Base-by-base conservation (phyloP, 2,329 filamentous ascomycete genomes). In the Aphanocladium album region DNA sequence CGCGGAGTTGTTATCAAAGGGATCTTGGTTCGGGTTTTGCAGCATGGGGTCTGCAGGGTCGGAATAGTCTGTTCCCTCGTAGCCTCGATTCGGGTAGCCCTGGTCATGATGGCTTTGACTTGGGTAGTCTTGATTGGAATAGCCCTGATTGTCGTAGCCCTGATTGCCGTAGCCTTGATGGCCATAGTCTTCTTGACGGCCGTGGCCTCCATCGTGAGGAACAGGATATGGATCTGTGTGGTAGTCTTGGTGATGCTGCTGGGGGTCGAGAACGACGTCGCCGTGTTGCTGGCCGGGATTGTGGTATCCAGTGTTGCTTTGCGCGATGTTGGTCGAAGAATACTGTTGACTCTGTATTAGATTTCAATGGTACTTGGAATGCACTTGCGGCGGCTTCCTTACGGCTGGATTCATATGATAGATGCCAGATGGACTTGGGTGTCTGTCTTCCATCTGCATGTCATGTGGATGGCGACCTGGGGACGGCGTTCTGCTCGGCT, bases 211-310 rank as follows among this genome's bases (percentile, higher is more conserved):
- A 23, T 88, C 85, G 41, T 84, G 78, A 5, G 81, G 80, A 11
- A 83, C 78, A 14, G 91, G 89, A 73, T 96, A 96, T 1, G 91
- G 89, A 66, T 89, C 86, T 67, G 88, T 90, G 73, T 89, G 93
- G 78, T 96, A 96, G 60, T 86, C 84, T 74, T 96, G 91, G 71
- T 95, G 91, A 19, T 85, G 65, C 66, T 79, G 27, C 30, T 60
- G 5, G 6, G 35, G 50, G 41, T 60, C n/a, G n/a, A n/a, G 39
- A 21, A 27, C 43, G 11, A 25, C 11, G 37, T 49, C 37, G 41
- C 46, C 33, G 5, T 19, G n/a, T 19, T 47, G 50, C 7, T 23
- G 52, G 41, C 39, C 39, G 21, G 46, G 58, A 41, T 53, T 37
- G 47, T 61, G 57, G 7, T 56, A 52, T 25, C 46, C 46, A 14